Conservation (phyloP, 1,284 basidiomycete species). For the Sanguinoderma infundibulare region DNA sequence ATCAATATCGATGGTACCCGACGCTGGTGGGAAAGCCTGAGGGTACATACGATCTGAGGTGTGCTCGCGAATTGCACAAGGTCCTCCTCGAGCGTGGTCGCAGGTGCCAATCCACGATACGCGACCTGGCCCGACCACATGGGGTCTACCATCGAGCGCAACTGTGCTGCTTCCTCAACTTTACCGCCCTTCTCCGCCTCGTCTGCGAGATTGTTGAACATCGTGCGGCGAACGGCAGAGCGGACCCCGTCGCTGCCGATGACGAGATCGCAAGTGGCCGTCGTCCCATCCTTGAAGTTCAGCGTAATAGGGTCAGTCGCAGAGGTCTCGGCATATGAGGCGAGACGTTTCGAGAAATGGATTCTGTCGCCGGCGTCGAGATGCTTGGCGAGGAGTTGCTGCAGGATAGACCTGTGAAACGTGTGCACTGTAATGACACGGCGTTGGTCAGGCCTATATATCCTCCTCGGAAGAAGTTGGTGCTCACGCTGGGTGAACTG, state of each 20-base stretch:
- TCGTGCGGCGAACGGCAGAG: constrained; percentile 40
- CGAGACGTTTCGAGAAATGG: constrained; percentile 52
- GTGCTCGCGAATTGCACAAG: background rate
- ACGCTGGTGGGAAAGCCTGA: no score
- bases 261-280: constrained; percentile 50
- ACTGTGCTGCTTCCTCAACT: background rate
- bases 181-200: constrained; percentile 19
- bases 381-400: background rate
- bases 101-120: constrained; percentile 6
- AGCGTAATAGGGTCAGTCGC: constrained; percentile 37
- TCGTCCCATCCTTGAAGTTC: constrained; percentile 52
- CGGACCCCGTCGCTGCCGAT: constrained; percentile 55
- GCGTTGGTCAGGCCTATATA: background rate
- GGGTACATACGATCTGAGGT: background rate
- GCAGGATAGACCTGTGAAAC: constrained; percentile 2
- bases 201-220: constrained; percentile 20
- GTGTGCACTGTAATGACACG: background rate
- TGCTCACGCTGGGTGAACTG: background rate
- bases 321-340: constrained; percentile 45
- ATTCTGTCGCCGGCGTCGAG: constrained; percentile 12
- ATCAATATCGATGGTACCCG: no score
- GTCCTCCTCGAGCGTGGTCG: background rate
- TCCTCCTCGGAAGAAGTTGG: background rate
- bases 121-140: constrained; percentile 1
- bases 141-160: background rate